Percentiles rank a stretch among this genome's conserved stretches.
These are phyloP conservation scores for Acer saccharum DNA, from an alignment of 345 rosid genomes.

Conservation along the genomic window DNA sequence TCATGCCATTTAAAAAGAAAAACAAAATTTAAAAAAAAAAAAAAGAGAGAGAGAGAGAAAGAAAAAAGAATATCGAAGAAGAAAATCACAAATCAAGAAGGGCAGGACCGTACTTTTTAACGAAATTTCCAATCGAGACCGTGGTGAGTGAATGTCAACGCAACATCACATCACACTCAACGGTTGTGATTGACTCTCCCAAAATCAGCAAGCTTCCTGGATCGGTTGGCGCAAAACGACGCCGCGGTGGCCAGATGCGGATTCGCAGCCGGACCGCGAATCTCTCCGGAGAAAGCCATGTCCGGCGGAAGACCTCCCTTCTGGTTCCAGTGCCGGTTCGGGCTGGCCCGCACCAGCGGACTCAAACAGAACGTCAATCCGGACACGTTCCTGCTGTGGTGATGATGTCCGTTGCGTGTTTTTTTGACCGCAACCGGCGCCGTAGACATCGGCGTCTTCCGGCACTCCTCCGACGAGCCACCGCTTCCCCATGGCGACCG, in stretches of 20 bases:
- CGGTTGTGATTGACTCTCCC: conserved; percentile 75
- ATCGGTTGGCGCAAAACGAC: conserved; percentile 70
- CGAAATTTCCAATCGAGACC: conserved; percentile 9
- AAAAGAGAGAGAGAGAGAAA: not conserved
- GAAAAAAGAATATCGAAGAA: not conserved
- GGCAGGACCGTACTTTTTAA: conserved; percentile 33
- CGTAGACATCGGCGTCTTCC: conserved; percentile 37
- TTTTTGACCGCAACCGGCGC: conserved; percentile 37
- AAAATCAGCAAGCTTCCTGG: conserved; percentile 87
- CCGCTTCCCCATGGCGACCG: conserved; percentile 42
- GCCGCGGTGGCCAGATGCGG: conserved; percentile 77
- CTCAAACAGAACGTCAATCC: conserved; percentile 81
- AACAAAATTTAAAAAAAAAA: not conserved
- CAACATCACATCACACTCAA: conserved; percentile 29
- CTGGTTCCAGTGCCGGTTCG: conserved; percentile 63
- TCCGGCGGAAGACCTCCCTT: conserved; percentile 57
- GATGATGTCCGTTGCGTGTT: conserved; percentile 24
- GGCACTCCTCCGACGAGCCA: conserved; percentile 44
- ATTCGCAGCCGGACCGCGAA: conserved; percentile 43
- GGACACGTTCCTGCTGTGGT: conserved; percentile 36
- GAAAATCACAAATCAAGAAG: conserved; percentile 5
- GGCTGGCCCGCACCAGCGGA: conserved; percentile 90
- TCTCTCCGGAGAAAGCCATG: conserved; percentile 46
- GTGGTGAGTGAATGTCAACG: conserved; percentile 28
- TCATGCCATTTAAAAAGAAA: not conserved